Evolutionary conservation across 345 rosid species (phyloP), one percentile per base, ranked within the genome.

Genomic region (Aquilaria sinensis): DNA sequence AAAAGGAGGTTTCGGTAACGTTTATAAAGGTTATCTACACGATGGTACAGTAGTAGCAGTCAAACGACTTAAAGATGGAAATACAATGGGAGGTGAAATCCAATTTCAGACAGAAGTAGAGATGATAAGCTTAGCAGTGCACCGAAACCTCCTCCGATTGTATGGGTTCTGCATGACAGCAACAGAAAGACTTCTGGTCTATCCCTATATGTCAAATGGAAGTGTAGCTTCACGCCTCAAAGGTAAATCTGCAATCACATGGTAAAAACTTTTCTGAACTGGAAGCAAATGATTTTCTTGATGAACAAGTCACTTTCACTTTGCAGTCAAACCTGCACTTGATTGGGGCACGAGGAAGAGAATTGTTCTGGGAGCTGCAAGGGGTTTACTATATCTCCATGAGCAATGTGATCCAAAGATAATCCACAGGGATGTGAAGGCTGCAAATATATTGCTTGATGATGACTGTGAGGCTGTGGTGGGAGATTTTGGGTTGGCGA

Each of bases 371-470:
- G 97, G 99, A 65, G 88, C 99, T 51, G 96, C 86, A 14, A 85
- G 99, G 68, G 99, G 99, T 7, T 82, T 90, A 52, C 69, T 91
- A 12, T 94, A 95, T 78, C 73, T 95, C 77, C 98, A 95, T 51
- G 97, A 95, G 63, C 98, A 95, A 53, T 91, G 99, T 13, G 96
- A 95, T 60, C 99, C 99, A 14, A 89, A 95, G 83, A 91, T 95
- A 58, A 87, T 95, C 77, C 99, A 90, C 62, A 79, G 96, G 57
- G 97, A 91, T 58, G 97, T 91, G 51, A 91, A 95, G 79, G 99
- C 99, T 63, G 99, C 97, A 1, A 95, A 90, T 46, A 83, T 95
- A 76, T 77, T 91, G 80, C 92, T 95, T 0, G 97, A 91, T 53
- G 97, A 89, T 67, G 78, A 77, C 67, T 84, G 61, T 48, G 96